Evolutionary conservation across 2,329 filamentous ascomycete genomes (phyloP), one percentile per base, ranked within the genome.

Genomic region (Neocatenulostroma microsporum): DNA sequence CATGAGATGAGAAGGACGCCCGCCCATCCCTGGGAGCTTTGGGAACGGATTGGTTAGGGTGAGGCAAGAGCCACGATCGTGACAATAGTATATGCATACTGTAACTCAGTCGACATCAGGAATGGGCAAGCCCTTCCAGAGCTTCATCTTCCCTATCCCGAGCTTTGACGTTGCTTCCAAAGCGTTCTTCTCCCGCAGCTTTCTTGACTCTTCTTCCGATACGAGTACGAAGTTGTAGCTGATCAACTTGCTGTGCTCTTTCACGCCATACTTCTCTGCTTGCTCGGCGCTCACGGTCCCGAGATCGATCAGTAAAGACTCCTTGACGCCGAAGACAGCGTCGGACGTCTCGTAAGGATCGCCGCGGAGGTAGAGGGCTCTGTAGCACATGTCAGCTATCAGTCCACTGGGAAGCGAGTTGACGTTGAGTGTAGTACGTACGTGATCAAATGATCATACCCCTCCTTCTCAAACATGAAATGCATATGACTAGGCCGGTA

Each of bases 301-400:
- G 62, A 76, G 64, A 46, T 84, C 80, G 11, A 86, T 70, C n/a
- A 85, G 64, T 10, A 93, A 67, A 19, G 80, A 84, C 55, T 85
- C 72, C 60, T 93, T 94, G 39, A 93, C 84, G 9, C 85, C 85
- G 50, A 93, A 93, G 1, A 93, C 85, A 0, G 84, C 83, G 54
- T 93, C 85, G 0, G 81, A 84, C 1, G 76, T 83, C 64, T 89
- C 84, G 56, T 89, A 91, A 1, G 81, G 82, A 50, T 89, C 84
- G 30, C 78, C 79, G 3, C 81, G 76, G 37, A 88, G 66, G 54
- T 89, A 93, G 0, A 93, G 66, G 0, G 84, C 82, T 3, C 81
- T 86, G 30, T 17, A 12, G 25, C 5, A 10, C 10, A 19, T 15
- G 35, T 55, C 35, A 53, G 40, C 32, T 20, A 27, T 21, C 10